Evolutionary conservation across 805 yeast species (phyloP).

Genomic region (Monosporozyma aerobia): DNA sequence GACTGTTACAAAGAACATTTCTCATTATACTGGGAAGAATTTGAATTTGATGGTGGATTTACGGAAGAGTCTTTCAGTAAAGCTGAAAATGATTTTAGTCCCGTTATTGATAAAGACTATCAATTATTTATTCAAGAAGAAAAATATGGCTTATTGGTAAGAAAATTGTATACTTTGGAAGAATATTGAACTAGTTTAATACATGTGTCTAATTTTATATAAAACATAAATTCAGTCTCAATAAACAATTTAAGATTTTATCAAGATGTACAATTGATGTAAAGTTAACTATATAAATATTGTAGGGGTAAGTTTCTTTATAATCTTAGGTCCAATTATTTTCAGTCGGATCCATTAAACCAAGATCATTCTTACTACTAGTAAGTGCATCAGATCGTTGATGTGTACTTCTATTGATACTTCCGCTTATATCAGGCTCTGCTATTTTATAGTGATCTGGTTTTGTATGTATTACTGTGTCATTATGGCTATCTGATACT

Average conservation of each 20-base stretch:
- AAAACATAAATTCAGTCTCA: not conserved
- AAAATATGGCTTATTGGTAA: conserved; percentile 16
- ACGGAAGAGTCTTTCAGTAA: not conserved
- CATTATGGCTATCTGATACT: not conserved
- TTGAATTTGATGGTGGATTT: conserved; percentile 18
- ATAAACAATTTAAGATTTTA: not conserved
- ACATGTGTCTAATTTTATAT: not conserved
- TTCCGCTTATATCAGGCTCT: not conserved
- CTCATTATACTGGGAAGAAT: conserved; percentile 28
- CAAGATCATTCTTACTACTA: not conserved
- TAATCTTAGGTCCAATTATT: not conserved
- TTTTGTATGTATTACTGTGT: not conserved
- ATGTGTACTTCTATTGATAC: not conserved
- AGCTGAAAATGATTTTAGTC: not conserved
- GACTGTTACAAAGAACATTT: conserved; percentile 20
- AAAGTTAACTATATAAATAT: not conserved
- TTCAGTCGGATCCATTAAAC: not conserved
- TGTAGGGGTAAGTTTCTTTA: not conserved
- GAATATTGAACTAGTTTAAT: not conserved
- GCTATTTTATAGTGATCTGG: not conserved
- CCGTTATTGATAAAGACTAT: not conserved
- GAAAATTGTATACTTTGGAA: conserved; percentile 10
- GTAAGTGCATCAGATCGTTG: not conserved
- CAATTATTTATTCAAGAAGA: conserved; percentile 15
- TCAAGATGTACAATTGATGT: not conserved